phyloP scores from a whole-genome alignment of 305 asterid species.

The Fraxinus floribunda region DNA sequence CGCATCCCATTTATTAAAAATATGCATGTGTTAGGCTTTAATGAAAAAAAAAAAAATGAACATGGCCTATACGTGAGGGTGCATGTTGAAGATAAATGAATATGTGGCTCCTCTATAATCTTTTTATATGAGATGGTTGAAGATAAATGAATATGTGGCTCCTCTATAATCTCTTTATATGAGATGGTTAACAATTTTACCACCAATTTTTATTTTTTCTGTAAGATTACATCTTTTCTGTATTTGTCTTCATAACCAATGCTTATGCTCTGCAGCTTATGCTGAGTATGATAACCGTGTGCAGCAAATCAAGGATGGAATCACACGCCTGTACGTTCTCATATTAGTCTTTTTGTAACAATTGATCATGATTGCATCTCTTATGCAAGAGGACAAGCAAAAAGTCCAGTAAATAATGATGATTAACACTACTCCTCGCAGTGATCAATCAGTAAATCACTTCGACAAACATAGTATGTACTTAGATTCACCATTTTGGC shows the following conservation, averaged over 20 bases:
- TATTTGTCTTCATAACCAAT: conserved; percentile 9
- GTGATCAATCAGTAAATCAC: not conserved
- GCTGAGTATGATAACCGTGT: conserved; percentile 60
- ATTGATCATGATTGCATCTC: not conserved
- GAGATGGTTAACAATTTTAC: not conserved
- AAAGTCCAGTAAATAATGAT: conserved; percentile 14
- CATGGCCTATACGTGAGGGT: not conserved
- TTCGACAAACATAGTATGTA: not conserved
- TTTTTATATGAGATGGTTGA: not conserved
- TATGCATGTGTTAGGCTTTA: too few relatives aligned
- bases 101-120: not conserved
- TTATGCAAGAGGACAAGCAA: conserved; percentile 8
- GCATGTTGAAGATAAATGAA: not conserved
- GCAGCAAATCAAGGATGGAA: conserved; percentile 80
- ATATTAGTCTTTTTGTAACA: conserved; percentile 19
- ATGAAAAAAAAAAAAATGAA: not conserved
- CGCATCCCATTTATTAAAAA: not conserved
- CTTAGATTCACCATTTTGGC: not conserved
- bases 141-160: too few relatives aligned
- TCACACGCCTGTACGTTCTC: conserved; percentile 70
- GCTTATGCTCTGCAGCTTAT: conserved; percentile 50
- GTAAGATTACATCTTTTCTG: not conserved
- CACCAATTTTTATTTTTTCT: not conserved
- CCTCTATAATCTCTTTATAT: too few relatives aligned
- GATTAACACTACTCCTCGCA: not conserved